Conservation (phyloP, 768 basidiomycete genomes). For the Mycena haematopus region DNA sequence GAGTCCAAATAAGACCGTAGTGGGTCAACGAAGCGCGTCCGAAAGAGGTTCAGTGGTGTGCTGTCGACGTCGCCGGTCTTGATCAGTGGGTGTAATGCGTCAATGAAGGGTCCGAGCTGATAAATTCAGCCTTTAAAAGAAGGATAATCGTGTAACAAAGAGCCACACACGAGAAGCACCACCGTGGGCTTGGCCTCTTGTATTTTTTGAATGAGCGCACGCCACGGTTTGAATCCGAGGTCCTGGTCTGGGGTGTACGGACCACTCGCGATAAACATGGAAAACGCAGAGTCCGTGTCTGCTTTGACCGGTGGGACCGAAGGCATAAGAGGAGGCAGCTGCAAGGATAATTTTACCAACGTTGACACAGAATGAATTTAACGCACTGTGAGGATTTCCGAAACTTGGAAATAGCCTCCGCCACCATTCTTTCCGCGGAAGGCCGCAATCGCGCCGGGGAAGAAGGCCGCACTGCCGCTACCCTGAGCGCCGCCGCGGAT, state of each 20-base stretch:
- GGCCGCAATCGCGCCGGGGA: slow-evolving; percentile 88
- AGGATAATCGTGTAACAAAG: background rate
- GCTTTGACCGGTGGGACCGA: slow-evolving; percentile 41
- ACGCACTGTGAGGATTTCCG: slow-evolving; percentile 82
- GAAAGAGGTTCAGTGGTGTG: slow-evolving; percentile 72
- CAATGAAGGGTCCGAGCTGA: slow-evolving; percentile 93
- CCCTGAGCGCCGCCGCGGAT: slow-evolving; percentile 70
- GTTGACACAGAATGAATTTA: background rate
- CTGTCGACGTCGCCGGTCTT: slow-evolving; percentile 75
- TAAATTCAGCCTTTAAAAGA: slow-evolving; percentile 1
- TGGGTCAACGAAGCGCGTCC: slow-evolving; percentile 61
- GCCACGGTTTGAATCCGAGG: slow-evolving; percentile 76
- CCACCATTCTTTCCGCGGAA: slow-evolving; percentile 91
- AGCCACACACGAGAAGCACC: slow-evolving; percentile 69
- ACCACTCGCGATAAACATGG: slow-evolving; percentile 79
- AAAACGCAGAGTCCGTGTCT: slow-evolving; percentile 51
- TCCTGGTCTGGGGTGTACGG: slow-evolving; percentile 87
- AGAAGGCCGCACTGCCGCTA: slow-evolving; percentile 72
- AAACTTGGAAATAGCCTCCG: slow-evolving; percentile 84
- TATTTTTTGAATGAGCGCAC: slow-evolving; percentile 65
- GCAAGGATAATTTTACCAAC: slow-evolving; percentile 3
- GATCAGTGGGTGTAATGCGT: slow-evolving; percentile 75
- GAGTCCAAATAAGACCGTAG: slow-evolving; percentile 62
- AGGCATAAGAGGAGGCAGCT: slow-evolving; percentile 70
- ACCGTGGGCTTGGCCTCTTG: slow-evolving; percentile 72